phyloP scores from a whole-genome alignment of 1,284 basidiomycete species.

The Wolfiporia cocos region DNA sequence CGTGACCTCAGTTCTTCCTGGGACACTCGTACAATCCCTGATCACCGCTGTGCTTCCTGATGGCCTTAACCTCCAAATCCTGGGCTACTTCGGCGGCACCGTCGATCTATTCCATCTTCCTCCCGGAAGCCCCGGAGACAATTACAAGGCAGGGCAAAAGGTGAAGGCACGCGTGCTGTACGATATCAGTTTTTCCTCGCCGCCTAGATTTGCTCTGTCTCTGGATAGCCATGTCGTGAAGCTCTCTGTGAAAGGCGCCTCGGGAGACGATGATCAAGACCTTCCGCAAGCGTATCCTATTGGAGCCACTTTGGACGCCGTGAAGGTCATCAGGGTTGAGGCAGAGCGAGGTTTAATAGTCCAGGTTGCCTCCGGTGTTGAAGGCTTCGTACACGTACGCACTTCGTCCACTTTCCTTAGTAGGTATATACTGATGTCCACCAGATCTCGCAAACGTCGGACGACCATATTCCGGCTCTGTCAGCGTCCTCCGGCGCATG shows the following conservation, averaged over 20 bases:
- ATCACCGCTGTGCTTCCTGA: constrained; percentile 76
- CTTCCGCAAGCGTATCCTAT: constrained; percentile 63
- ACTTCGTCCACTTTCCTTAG: background rate
- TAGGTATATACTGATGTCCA: background rate
- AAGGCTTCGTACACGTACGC: constrained; percentile 85
- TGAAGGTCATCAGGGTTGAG: constrained; percentile 73
- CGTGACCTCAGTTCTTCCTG: constrained; percentile 83
- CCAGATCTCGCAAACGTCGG: constrained; percentile 91
- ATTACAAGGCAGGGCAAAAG: constrained; percentile 80
- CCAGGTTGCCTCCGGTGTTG: constrained; percentile 54
- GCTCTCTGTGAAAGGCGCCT: constrained; percentile 35
- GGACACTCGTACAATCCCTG: constrained; percentile 79
- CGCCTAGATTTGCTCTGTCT: constrained; percentile 79
- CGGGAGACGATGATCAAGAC: constrained; percentile 24
- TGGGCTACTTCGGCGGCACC: constrained; percentile 93
- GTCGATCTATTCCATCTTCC: constrained; percentile 81
- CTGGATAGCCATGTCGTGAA: constrained; percentile 69
- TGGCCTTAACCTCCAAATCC: constrained; percentile 87
- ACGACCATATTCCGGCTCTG: constrained; percentile 82
- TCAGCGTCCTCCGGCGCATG: constrained; percentile 69
- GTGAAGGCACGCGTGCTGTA: constrained; percentile 88
- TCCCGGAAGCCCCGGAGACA: constrained; percentile 38
- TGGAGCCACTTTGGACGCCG: constrained; percentile 66
- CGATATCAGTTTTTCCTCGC: constrained; percentile 62
- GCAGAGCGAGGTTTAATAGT: constrained; percentile 78